These are phyloP conservation scores for Hypomontagnella monticulosa DNA, from an alignment of 495 filamentous ascomycete genomes.

Conservation along the genomic window DNA sequence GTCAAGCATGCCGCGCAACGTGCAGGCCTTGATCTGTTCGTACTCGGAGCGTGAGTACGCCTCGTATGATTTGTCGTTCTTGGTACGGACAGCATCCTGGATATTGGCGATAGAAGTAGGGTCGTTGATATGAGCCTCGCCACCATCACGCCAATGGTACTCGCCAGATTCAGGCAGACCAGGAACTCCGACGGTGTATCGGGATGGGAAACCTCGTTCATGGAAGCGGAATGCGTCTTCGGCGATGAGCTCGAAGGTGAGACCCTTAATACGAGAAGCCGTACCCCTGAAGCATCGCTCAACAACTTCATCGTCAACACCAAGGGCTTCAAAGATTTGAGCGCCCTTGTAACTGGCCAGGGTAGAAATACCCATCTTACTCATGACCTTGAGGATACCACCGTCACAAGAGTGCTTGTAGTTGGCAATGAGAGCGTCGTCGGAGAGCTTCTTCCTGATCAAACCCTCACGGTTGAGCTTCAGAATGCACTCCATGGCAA, in stretches of 20 bases:
- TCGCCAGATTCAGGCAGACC: constrained; percentile 95
- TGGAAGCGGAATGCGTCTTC: constrained; percentile 97
- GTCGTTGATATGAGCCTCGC: constrained; percentile 98
- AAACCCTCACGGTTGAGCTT: constrained; percentile 98
- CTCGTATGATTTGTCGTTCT: constrained; percentile 99
- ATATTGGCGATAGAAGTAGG: constrained; percentile 96
- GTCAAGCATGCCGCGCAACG: constrained; percentile 93
- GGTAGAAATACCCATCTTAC: constrained; percentile 99
- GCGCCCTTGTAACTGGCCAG: constrained; percentile 98
- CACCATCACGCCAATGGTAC: constrained; percentile 99
- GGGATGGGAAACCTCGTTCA: constrained; percentile 91
- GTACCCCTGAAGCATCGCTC: constrained; percentile 97
- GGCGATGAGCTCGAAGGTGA: constrained; percentile 95
- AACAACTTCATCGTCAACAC: constrained; percentile 93
- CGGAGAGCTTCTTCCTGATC: constrained; percentile 86
- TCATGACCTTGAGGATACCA: constrained; percentile 99
- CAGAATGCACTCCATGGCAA: constrained; percentile 96
- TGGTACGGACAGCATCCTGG: constrained; percentile 95
- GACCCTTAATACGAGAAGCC: constrained; percentile 92
- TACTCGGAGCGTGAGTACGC: constrained; percentile 95
- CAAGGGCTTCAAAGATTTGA: constrained; percentile 99
- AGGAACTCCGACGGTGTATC: constrained; percentile 77
- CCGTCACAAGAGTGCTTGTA: constrained; percentile 99
- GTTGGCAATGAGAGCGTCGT: constrained; percentile 90
- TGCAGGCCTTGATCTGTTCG: constrained; percentile 98